Conservation (phyloP, 2,329 filamentous ascomycete genomes). For the Calonectria hongkongensis region DNA sequence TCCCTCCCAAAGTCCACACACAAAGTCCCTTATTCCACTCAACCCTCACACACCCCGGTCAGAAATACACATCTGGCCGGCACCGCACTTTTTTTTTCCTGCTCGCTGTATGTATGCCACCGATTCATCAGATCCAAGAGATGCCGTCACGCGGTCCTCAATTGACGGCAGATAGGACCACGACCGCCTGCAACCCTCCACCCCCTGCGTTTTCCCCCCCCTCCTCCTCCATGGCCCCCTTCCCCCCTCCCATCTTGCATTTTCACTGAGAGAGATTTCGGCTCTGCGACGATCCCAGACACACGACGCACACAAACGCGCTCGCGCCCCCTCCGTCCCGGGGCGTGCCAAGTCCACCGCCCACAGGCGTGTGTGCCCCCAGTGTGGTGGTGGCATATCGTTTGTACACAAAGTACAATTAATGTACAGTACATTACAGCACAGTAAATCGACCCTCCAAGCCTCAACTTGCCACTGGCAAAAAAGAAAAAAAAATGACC, state of each 20-base stretch:
- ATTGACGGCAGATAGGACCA: constrained; percentile 23
- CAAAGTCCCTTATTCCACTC: constrained; percentile 1
- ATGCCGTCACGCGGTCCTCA: constrained; percentile 20
- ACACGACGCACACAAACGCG: constrained; percentile 10
- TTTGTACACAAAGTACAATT: not conserved
- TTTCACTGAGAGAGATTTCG: constrained; percentile 34
- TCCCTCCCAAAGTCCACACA: constrained; percentile 13
- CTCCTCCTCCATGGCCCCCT: not conserved
- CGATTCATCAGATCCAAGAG: constrained; percentile 15
- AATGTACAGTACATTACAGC: not conserved
- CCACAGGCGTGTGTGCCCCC: not conserved
- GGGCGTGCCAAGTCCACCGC: not conserved
- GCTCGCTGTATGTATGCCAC: constrained; percentile 10
- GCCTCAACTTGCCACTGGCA: constrained; percentile 27
- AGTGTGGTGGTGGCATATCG: constrained; percentile 7
- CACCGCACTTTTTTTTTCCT: not conserved
- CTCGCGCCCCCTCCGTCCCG: not conserved
- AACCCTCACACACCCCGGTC: constrained; percentile 11
- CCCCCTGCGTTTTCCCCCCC: constrained; percentile 8
- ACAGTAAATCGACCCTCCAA: not conserved
- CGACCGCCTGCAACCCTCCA: not conserved
- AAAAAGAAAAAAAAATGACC: constrained; percentile 2
- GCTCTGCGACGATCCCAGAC: constrained; percentile 35
- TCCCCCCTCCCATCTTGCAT: constrained; percentile 40
- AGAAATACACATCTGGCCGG: constrained; percentile 6